Evolutionary conservation across 2,329 filamentous ascomycete genomes (phyloP), one percentile per base, ranked within the genome.

Genomic region (Colletotrichum phormii): DNA sequence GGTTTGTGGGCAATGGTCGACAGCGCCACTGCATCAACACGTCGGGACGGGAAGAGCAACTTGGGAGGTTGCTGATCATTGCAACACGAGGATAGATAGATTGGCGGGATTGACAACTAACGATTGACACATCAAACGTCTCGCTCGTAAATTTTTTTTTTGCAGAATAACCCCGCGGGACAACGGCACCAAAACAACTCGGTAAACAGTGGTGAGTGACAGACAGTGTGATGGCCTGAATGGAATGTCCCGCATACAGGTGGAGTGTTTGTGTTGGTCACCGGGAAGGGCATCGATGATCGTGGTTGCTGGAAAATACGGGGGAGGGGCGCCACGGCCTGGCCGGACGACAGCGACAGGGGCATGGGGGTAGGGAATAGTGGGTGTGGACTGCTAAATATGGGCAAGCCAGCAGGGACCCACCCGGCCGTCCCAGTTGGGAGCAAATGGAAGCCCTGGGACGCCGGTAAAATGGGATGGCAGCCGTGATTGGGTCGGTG

Each of bases 401-500:
- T 63, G 69, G 49, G 49, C 54, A 58, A 12, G 54, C 62, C 46
- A 53, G 37, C 54, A 62, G 49, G 26, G 54, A 58, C 24, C 59
- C 5, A n/a, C n/a, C n/a, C n/a, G 29, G 65, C 63, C 22, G 46
- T 54, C 63, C 68, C 54, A 54, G n/a, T 51, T 67, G 35, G 58
- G 51, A 64, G 64, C 64, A 42, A 42, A 15, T 13, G 37, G 5
- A 18, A 42, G 37, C 13, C 37, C 37, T 64, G 64, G 49, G 49
- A 24, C 57, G 58, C 64, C 64, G 69, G 69, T 54, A 64, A 64
- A 68, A 64, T 46, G 53, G 42, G 65, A 69, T 54, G 64, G 18
- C 64, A 63, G 64, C 53, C 58, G 59, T 72, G 64, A 72, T 68
- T 72, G 69, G 64, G 53, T n/a, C 29, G 11, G 22, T 63, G 64